phyloP scores from a whole-genome alignment of 345 rosid species.

The Arabidopsis suecica region DNA sequence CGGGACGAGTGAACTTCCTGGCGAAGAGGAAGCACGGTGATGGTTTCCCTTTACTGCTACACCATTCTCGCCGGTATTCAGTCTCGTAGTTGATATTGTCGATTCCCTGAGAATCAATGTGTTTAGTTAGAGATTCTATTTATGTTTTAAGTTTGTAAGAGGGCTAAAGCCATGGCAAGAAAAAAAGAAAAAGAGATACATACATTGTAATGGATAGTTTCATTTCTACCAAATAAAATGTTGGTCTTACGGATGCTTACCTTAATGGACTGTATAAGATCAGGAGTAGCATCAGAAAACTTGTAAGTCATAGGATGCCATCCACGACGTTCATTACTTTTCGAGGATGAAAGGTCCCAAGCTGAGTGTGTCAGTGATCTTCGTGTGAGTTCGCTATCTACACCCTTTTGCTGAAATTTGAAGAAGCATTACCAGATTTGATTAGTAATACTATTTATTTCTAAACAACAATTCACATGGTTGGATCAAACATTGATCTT shows the following conservation, averaged over 20 bases:
- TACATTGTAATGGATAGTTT: not conserved
- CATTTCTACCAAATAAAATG: not conserved
- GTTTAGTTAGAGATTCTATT: not conserved
- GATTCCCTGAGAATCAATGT: constrained; percentile 56
- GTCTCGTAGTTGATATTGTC: constrained; percentile 89
- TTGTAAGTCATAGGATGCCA: constrained; percentile 94
- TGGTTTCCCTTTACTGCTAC: constrained; percentile 84
- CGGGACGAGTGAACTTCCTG: constrained; percentile 91
- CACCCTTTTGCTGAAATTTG: constrained; percentile 73
- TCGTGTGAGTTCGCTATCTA: constrained; percentile 74
- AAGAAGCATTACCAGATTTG: constrained; percentile 25
- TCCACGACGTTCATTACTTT: constrained; percentile 78
- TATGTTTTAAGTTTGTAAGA: constrained; percentile 3
- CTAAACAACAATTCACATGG: not conserved
- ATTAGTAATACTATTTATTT: not conserved
- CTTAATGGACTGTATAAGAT: constrained; percentile 76
- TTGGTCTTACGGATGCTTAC: constrained; percentile 43
- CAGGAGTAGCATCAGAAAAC: constrained; percentile 79
- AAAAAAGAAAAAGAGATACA: not conserved
- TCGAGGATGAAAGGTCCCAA: constrained; percentile 84
- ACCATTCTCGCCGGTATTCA: constrained; percentile 92
- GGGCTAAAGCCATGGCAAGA: not conserved
- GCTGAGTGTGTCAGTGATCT: constrained; percentile 84
- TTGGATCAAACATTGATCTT: constrained; percentile 48
- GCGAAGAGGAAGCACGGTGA: constrained; percentile 90